These are phyloP conservation scores for Scortechinia acanthostroma DNA, from an alignment of 2,329 filamentous ascomycete species.

Conservation along the genomic window DNA sequence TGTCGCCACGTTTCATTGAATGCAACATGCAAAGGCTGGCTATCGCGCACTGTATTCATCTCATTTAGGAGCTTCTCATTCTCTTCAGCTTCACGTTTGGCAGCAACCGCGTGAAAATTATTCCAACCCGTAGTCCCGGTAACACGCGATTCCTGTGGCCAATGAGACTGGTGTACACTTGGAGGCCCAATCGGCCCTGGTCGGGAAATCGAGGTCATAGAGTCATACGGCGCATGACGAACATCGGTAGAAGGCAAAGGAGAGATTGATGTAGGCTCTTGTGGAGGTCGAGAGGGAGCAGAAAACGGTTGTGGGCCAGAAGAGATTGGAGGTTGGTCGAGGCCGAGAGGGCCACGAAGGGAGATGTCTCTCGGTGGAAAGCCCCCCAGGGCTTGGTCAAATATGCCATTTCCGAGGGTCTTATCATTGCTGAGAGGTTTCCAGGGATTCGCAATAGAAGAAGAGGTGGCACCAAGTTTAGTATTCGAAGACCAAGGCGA, in stretches of 20 bases:
- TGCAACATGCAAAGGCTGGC: neutral
- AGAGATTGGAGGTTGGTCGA: slow-evolving; percentile 13
- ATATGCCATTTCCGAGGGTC: slow-evolving; percentile 56
- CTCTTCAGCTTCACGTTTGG: slow-evolving; percentile 1
- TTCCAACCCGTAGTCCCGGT: neutral
- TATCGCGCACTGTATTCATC: neutral
- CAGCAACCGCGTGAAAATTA: neutral
- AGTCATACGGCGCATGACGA: slow-evolving; percentile 22
- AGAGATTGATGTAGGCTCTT: slow-evolving; percentile 20
- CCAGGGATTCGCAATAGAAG: slow-evolving; percentile 43
- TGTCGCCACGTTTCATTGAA: neutral
- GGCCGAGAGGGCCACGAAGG: slow-evolving; percentile 26
- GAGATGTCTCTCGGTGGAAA: slow-evolving; percentile 32
- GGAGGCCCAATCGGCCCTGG: slow-evolving; percentile 36
- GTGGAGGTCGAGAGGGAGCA: slow-evolving; percentile 16
- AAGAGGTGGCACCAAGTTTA: slow-evolving; percentile 17
- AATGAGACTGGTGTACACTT: slow-evolving; percentile 15
- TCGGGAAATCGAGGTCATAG: slow-evolving; percentile 25
- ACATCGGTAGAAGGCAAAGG: slow-evolving; percentile 27
- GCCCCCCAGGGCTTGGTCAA: slow-evolving; percentile 40
- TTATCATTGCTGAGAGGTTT: slow-evolving; percentile 44
- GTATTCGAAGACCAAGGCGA: slow-evolving; percentile 14
- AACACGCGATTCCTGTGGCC: slow-evolving; percentile 3
- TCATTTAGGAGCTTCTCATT: neutral
- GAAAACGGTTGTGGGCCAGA: slow-evolving; percentile 2